These are phyloP conservation scores for Exophiala dermatitidis DNA, from an alignment of 2,329 filamentous ascomycete genomes.

Conservation along the genomic window DNA sequence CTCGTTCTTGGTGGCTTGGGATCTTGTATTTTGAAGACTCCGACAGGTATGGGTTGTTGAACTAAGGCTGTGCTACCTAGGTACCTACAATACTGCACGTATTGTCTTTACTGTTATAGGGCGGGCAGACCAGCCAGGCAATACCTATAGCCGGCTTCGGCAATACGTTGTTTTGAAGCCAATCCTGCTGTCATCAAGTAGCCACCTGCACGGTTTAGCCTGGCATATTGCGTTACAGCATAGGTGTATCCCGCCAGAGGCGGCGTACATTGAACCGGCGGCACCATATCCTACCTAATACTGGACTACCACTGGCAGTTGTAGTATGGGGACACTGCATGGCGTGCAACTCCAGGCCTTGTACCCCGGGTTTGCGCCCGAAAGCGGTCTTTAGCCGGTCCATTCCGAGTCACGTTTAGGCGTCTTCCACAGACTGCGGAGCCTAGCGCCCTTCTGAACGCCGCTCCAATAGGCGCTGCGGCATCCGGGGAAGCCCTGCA, in stretches of 20 bases:
- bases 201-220: too few relatives aligned
- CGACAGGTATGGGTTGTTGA: background rate
- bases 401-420: background rate
- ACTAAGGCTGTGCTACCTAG: background rate
- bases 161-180: too few relatives aligned
- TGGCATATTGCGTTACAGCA: too few relatives aligned
- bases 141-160: too few relatives aligned
- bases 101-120: too few relatives aligned
- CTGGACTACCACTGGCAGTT: too few relatives aligned
- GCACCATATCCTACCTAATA: background rate
- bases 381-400: background rate
- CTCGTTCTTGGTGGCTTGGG: conserved; percentile 68
- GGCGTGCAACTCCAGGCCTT: background rate
- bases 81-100: background rate
- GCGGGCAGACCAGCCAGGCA: too few relatives aligned
- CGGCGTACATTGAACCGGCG: background rate
- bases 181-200: too few relatives aligned
- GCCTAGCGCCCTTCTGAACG: background rate
- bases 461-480: background rate
- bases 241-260: too few relatives aligned
- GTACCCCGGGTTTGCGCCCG: background rate
- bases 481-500: too few relatives aligned
- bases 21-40: conserved; percentile 53
- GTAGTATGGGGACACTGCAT: too few relatives aligned
- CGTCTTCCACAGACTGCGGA: background rate